Conservation (phyloP, 1,284 basidiomycete genomes). For the Malassezia globosa region DNA sequence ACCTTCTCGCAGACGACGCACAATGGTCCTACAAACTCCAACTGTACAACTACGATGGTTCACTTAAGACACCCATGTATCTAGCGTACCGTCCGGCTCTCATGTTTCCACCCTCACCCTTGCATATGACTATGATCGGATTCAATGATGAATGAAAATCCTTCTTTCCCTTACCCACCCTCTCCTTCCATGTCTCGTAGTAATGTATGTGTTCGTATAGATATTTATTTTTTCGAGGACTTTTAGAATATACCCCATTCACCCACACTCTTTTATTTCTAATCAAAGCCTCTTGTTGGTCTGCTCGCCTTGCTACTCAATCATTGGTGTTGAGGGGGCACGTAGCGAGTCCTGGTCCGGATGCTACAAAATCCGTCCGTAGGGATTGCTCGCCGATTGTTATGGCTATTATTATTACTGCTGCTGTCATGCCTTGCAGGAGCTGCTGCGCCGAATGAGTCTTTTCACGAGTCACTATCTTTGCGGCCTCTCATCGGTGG, state of each 20-base stretch:
- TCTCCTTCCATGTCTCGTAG: neutral
- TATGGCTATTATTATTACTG: neutral
- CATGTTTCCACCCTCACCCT: slow-evolving; percentile 17
- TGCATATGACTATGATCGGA: slow-evolving; percentile 14
- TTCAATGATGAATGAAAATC: neutral
- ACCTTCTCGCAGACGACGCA: slow-evolving; percentile 8
- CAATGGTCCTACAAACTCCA: slow-evolving; percentile 20
- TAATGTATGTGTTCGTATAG: too few species aligned
- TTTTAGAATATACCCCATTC: too few species aligned
- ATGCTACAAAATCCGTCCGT: too few species aligned
- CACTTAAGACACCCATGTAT: slow-evolving; percentile 22
- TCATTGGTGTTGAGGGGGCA: too few species aligned
- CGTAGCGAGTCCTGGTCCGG: too few species aligned
- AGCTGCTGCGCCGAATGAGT: too few species aligned
- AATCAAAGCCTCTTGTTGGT: too few species aligned
- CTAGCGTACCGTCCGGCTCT: slow-evolving; percentile 15
- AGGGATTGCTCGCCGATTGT: neutral
- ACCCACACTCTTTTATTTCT: too few species aligned
- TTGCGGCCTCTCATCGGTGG: slow-evolving; percentile 71
- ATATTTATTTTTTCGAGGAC: too few species aligned
- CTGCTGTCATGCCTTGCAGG: neutral
- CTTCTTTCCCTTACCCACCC: neutral
- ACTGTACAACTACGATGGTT: slow-evolving; percentile 25
- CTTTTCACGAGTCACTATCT: slow-evolving; percentile 56
- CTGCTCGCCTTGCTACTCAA: too few species aligned